Conservation (phyloP, 1,139 yeast genomes). For the Meyerozyma elateridarum region DNA sequence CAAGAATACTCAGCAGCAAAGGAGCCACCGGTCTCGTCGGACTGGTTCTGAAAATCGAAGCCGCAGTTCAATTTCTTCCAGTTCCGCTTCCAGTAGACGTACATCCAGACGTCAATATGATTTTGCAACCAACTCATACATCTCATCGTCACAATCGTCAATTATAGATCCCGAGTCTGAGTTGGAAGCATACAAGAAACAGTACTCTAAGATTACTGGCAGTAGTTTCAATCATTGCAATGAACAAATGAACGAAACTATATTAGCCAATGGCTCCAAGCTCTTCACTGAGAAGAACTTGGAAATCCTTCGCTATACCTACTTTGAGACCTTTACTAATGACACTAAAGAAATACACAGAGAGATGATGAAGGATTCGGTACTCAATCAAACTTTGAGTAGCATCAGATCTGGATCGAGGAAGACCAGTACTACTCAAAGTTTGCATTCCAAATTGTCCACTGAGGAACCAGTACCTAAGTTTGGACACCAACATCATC, state of each 20-base stretch:
- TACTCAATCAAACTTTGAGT: too few species aligned
- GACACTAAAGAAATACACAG: too few species aligned
- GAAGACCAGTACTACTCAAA: too few species aligned
- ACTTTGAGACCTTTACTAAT: conserved; percentile 19
- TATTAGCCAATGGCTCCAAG: conserved; percentile 11
- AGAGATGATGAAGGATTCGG: too few species aligned
- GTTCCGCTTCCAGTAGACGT: background rate
- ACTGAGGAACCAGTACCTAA: too few species aligned
- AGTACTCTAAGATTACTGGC: background rate
- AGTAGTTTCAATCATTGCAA: conserved; percentile 9
- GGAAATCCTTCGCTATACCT: conserved; percentile 23
- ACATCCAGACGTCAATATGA: background rate
- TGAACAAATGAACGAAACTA: conserved; percentile 15
- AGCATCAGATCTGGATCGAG: too few species aligned
- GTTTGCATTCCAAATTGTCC: too few species aligned
- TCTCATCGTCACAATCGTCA: background rate
- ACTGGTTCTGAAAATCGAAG: background rate
- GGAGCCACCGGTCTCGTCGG: background rate
- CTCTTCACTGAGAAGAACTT: conserved; percentile 19
- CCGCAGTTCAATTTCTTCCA: background rate
- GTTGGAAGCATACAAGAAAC: background rate
- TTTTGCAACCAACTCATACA: background rate
- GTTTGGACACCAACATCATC: too few species aligned
- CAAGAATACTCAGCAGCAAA: background rate
- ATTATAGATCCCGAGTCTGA: background rate